Evolutionary conservation across 2,329 filamentous ascomycete genomes (phyloP), one percentile per base, ranked within the genome.

Genomic region (Stromatinia cepivora): DNA sequence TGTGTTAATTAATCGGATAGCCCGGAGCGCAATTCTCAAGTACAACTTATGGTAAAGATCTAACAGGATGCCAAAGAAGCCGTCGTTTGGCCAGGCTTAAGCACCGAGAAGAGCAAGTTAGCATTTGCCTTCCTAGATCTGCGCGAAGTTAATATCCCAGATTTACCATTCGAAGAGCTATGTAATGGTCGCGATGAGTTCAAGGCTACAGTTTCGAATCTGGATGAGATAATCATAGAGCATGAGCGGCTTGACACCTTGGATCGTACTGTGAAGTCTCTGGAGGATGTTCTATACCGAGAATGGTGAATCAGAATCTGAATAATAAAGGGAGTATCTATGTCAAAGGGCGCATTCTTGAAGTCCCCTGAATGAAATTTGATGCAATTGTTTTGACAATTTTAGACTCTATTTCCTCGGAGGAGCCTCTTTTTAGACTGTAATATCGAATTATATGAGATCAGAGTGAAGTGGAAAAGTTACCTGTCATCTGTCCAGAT

Each of bases 251-350:
- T 28, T 31, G 50, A 4, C 50, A 53, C 9, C 11, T 53, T 13
- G 15, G 25, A 31, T 28, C 25, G 13, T 9, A 52, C 15, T 3
- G 20, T 52, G 25, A 52, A 25, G 1, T 52, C 10, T 25, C 22
- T 57, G 10, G 22, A 9, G 15, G n/a, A 4, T 15, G 0, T 52
- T 28, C 3, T 56, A 46, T 4, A 46, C 50, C 36, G 80, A 20
- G 72, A 74, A 1, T 83, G 81, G 77, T 82, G 68, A 78, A 75
- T 25, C 36, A 73, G 80, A 5, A 77, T 80, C 0, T 82, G 81
- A 81, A 78, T 82, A 1, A 77, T 83, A 0, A 81, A 83, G 70
- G 81, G 82, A 70, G 78, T 83, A 13, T 77, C 78, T 0, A 74
- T 80, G 25, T 79, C 81, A 0, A 72, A 70, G 36, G 70, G 71